phyloP scores from a whole-genome alignment of 306 rosid species.

The Corylus heterophylla region DNA sequence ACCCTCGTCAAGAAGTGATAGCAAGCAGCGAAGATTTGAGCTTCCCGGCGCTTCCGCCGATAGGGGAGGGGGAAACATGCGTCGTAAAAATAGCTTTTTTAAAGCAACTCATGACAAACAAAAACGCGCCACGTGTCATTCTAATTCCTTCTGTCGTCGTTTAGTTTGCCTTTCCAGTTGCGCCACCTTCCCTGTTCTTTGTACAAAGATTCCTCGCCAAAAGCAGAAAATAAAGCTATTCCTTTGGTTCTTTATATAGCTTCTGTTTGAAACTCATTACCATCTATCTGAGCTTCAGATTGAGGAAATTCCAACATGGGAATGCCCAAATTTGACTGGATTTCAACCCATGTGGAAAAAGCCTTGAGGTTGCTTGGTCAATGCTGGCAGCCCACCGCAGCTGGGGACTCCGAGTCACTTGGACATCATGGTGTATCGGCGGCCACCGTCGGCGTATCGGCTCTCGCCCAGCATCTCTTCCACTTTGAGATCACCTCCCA shows the following conservation, averaged over 20 bases:
- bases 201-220: neutral
- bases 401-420: constrained; percentile 45
- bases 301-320: constrained; percentile 46
- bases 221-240: neutral
- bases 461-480: constrained; percentile 72
- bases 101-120: neutral
- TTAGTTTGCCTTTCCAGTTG: neutral
- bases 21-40: too few species aligned
- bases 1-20: too few species aligned
- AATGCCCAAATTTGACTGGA: neutral
- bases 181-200: neutral
- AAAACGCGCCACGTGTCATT: neutral
- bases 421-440: constrained; percentile 60
- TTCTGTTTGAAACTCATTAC: constrained; percentile 4
- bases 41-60: too few species aligned
- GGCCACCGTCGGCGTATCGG: constrained; percentile 63
- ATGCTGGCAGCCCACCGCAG: constrained; percentile 50
- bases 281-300: constrained; percentile 10
- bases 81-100: too few species aligned
- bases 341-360: constrained; percentile 16
- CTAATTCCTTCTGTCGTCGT: neutral
- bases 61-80: too few species aligned
- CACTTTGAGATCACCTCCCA: constrained; percentile 79
- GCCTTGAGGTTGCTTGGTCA: constrained; percentile 49
- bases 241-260: neutral